Base-by-base conservation (phyloP, 768 basidiomycete genomes). In the Nevesoporus exiguus region DNA sequence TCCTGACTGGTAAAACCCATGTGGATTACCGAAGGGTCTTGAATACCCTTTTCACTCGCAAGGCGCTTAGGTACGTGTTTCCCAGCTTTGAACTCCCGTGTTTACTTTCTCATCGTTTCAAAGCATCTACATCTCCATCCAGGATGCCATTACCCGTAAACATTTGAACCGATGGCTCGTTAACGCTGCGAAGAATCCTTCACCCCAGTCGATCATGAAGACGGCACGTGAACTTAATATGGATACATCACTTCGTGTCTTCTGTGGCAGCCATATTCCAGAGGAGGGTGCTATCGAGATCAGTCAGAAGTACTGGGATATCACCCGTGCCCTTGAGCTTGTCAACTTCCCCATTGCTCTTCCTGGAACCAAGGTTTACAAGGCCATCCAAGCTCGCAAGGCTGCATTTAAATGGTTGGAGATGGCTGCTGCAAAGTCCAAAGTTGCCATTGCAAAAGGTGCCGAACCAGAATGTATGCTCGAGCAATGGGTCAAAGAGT, bases 281-380 rank as follows among this genome's bases (percentile, higher is more conserved):
- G 86, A 93, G 15, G 73, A 83, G 8, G 90, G 87, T 37, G 82
- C 86, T 24, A 66, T 73, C 15, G 90, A 93, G 67, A 94, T 99
- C 67, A 88, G 82, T 66, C 86, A 90, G 60, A 93, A 93, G 67
- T 98, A 98, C 76, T 98, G 96, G 96, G 78, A 80, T 55, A 97
- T 99, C 73, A 98, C 97, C 7, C 77, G 84, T 61, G 92, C 97
- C 3, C 86, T 99, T 39, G 93, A 99, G 69, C 88, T 99, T 51
- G 97, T 99, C 77, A 99, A 99, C 77, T 98, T 99, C 77, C 97
- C 97, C 15, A 74, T 98, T 56, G 86, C 96, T 15, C 64, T 97
- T 34, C 97, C 97, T 19, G 97, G 97, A 27, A 98, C 97, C 36
- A 98, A 98, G 69, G 84, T 98, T 51, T 98, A 89, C 74, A 89